phyloP scores from a whole-genome alignment of 1,139 yeast species.

The Kluyveromyces sp. region DNA sequence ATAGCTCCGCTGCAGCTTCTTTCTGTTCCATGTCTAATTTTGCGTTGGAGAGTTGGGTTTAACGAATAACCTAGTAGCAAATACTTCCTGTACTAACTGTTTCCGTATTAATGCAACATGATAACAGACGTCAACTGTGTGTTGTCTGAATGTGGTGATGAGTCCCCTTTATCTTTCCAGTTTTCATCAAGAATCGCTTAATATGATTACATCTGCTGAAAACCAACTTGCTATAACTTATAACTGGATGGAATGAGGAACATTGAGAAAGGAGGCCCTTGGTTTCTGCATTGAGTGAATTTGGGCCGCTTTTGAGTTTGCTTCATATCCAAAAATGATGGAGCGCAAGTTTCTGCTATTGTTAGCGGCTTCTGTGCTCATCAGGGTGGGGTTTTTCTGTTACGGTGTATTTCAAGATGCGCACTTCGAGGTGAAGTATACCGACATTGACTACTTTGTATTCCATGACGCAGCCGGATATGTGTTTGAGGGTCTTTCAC shows the following conservation, averaged over 20 bases:
- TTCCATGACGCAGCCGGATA: conserved; percentile 85
- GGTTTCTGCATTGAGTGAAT: no score
- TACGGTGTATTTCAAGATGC: conserved; percentile 87
- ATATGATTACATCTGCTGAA: no score
- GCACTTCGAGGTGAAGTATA: conserved; percentile 71
- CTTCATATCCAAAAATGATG: conserved; percentile 1
- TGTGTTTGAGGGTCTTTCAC: conserved; percentile 58
- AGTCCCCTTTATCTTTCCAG: no score
- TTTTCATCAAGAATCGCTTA: no score
- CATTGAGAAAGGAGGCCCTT: no score
- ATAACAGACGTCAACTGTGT: no score
- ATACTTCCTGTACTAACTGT: no score
- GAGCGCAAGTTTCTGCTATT: conserved; percentile 8
- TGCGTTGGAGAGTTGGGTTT: neutral
- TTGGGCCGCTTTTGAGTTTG: no score
- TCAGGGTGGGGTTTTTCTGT: conserved; percentile 60
- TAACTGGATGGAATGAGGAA: no score
- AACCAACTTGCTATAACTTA: no score
- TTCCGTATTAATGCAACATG: no score
- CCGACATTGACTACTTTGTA: conserved; percentile 90
- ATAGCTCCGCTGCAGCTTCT: conserved; percentile 11
- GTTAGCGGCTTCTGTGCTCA: conserved; percentile 32
- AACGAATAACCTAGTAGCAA: neutral
- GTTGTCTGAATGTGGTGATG: no score
- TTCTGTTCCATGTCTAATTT: neutral